Percentiles rank a stretch among this genome's conserved stretches.
These are phyloP conservation scores for Suhomyces chickasaworum DNA, from an alignment of 1,139 yeast species.

Conservation along the genomic window DNA sequence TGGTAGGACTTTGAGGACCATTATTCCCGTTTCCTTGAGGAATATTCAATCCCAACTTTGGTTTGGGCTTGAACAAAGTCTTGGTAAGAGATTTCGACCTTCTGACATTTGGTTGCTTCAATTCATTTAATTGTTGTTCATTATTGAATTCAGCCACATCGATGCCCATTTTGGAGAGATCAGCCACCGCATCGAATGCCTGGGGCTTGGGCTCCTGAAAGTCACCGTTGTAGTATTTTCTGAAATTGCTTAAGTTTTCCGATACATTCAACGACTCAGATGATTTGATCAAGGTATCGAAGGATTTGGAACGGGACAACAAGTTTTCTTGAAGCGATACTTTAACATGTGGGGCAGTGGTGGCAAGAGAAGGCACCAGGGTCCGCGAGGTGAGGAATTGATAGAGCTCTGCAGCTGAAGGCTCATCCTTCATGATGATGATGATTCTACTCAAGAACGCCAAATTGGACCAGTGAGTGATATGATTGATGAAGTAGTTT, in stretches of 20 bases:
- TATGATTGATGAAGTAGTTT: constrained; percentile 31
- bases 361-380: constrained; percentile 13
- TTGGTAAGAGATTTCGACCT: constrained; percentile 35
- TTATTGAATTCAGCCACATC: constrained; percentile 29
- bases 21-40: constrained; percentile 11
- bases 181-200: constrained; percentile 30
- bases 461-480: constrained; percentile 48
- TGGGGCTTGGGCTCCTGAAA: constrained; percentile 42
- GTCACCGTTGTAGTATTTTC: constrained; percentile 22
- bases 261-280: constrained; percentile 23
- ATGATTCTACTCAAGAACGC: constrained; percentile 46
- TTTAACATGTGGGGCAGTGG: constrained; percentile 26
- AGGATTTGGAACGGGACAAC: constrained; percentile 41
- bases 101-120: constrained; percentile 16
- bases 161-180: constrained; percentile 35
- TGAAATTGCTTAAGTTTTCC: constrained; percentile 30
- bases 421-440: constrained; percentile 39
- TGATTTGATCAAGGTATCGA: constrained; percentile 28
- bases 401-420: constrained; percentile 31
- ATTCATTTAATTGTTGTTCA: constrained; percentile 27
- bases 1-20: constrained; percentile 39
- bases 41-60: constrained; percentile 30
- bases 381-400: constrained; percentile 22
- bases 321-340: constrained; percentile 47
- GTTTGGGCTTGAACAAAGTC: constrained; percentile 36